Evolutionary conservation across 192 early-diverging fungal species (phyloP), one percentile per base, ranked within the genome.

Genomic region (Coemansia erecta): DNA sequence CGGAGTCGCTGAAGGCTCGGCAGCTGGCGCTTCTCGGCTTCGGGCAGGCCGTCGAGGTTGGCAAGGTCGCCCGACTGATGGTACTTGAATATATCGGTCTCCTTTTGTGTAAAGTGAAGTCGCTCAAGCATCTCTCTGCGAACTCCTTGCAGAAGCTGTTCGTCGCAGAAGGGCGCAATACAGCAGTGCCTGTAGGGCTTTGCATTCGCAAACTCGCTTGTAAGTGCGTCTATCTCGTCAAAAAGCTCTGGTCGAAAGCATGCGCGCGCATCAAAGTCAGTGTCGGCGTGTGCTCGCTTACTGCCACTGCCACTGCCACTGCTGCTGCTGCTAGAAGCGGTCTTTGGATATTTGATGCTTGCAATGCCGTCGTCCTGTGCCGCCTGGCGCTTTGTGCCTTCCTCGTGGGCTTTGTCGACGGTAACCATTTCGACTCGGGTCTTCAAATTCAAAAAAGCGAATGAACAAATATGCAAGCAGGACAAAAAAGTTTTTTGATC

Each of bases 11-110:
- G 82, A 26, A 91, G 60, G 37, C 64, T 66, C 42, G 71, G 59
- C 35, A 92, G 82, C 58, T 84, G 72, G 13, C 44, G 53, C 12
- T 80, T 64, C 72, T 91, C 91, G 15, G 70, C 60, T 5, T 50
- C 67, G 0, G 82, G 74, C 10, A 92, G 83, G 2, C 89, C 91
- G 60, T 92, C 89, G 39, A 92, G 68, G 64, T 92, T 92, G 47
- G 89, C 89, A 49, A 92, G 76, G 62, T 92, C 91, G 18, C 91
- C 89, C 11, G 89, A 89, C 75, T 91, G 89, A 63, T 85, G 73
- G 60, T 88, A 85, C 70, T 88, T 87, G 83, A 90, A 90, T 31
- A 92, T 91, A 54, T 92, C 91, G 1, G 91, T 92, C 63, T 92
- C 91, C 77, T 92, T 92, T n/a, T 75, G 66, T 9, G 89, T 91